Evolutionary conservation across 371 early-diverging fungal species (phyloP).

Genomic region (Syncephalastrum racemosum): DNA sequence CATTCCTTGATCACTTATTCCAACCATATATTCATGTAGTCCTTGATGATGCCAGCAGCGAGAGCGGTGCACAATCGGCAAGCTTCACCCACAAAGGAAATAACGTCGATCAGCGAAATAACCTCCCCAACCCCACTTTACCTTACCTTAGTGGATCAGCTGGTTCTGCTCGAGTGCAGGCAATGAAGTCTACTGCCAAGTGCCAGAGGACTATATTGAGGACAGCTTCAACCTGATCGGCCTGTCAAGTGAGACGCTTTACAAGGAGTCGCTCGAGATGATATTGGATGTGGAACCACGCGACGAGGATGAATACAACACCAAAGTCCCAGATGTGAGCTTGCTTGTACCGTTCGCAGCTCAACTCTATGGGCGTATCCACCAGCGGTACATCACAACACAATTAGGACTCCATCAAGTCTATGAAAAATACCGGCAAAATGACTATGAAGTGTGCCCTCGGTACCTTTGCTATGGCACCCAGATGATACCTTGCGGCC

Average conservation of each 20-base stretch:
- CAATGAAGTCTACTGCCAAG: slow-evolving; percentile 79
- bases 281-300: slow-evolving; percentile 80
- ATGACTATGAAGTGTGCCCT: slow-evolving; percentile 86
- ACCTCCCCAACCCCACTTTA: no score
- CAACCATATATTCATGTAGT: no score
- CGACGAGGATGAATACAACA: slow-evolving; percentile 46
- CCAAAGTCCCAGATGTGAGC: slow-evolving; percentile 41
- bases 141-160: slow-evolving; percentile 70
- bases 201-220: slow-evolving; percentile 81
- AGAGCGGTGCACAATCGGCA: no score
- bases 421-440: slow-evolving; percentile 70
- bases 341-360: slow-evolving; percentile 52
- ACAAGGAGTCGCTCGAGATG: slow-evolving; percentile 77
- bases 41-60: no score
- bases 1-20: no score
- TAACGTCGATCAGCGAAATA: no score
- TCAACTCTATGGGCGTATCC: slow-evolving; percentile 79
- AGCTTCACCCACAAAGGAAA: no score
- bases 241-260: slow-evolving; percentile 74
- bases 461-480: slow-evolving; percentile 73
- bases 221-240: slow-evolving; percentile 95
- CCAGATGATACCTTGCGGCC: slow-evolving; percentile 80
- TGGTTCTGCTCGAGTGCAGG: slow-evolving; percentile 86
- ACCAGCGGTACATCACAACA: slow-evolving; percentile 80
- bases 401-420: slow-evolving; percentile 73